These are phyloP conservation scores for Phyllostachys edulis DNA, from an alignment of 176 grass and related monocot species.

Conservation along the genomic window DNA sequence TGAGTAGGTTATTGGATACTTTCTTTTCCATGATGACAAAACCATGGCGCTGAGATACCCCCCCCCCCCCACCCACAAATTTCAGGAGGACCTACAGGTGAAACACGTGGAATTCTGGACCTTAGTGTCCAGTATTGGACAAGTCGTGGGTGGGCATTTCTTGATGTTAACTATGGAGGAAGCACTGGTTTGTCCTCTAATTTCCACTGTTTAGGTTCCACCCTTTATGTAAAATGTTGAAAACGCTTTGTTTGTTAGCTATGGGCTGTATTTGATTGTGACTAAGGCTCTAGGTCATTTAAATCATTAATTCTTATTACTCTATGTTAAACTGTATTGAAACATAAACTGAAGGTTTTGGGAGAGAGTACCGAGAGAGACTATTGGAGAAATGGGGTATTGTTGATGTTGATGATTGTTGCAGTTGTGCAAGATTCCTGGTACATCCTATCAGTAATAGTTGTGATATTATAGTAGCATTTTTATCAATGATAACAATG, in stretches of 20 bases:
- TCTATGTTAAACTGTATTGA: not conserved
- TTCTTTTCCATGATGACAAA: slow-evolving; percentile 25
- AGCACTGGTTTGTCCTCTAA: not conserved
- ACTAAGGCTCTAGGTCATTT: slow-evolving; percentile 1
- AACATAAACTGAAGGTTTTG: slow-evolving; percentile 73
- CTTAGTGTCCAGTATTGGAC: slow-evolving; percentile 95
- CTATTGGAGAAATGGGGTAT: slow-evolving; percentile 77
- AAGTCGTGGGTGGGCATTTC: slow-evolving; percentile 91
- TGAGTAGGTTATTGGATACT: not conserved
- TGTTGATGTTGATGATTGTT: slow-evolving; percentile 92
- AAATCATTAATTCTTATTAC: not conserved
- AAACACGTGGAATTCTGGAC: slow-evolving; percentile 66
- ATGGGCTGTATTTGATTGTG: not conserved
- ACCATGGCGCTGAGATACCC: slow-evolving; percentile 1
- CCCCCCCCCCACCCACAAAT: not conserved
- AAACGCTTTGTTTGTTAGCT: not conserved
- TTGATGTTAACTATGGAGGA: slow-evolving; percentile 97
- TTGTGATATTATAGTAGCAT: slow-evolving; percentile 23
- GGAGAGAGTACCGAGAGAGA: slow-evolving; percentile 90
- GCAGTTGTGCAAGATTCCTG: slow-evolving; percentile 80
- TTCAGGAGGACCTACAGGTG: slow-evolving; percentile 80
- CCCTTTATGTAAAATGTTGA: not conserved
- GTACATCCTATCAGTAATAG: slow-evolving; percentile 38
- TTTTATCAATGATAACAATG: slow-evolving; percentile 13
- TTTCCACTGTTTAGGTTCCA: not conserved